Evolutionary conservation across 2,329 filamentous ascomycete genomes (phyloP).

Genomic region (Dichotomopilus funicola): DNA sequence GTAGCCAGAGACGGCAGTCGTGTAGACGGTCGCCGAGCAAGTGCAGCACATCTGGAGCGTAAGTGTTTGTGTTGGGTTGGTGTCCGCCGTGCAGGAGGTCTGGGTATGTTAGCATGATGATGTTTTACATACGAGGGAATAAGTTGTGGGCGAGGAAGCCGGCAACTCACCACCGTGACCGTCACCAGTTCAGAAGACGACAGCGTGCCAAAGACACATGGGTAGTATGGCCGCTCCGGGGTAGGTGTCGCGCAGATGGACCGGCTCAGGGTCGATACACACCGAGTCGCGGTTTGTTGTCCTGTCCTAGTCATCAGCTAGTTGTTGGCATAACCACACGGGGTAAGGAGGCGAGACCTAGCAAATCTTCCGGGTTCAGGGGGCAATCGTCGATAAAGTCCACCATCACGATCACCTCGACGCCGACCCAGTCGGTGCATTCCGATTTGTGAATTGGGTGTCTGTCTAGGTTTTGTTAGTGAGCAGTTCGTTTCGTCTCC

Average conservation of each 20-base stretch:
- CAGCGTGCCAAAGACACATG: slow-evolving; percentile 24
- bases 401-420: slow-evolving; percentile 29
- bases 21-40: slow-evolving; percentile 22
- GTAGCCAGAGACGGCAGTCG: slow-evolving; percentile 23
- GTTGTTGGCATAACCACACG: neutral
- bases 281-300: slow-evolving; percentile 19
- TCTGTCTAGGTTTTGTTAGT: neutral
- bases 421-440: slow-evolving; percentile 25
- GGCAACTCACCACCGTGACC: slow-evolving; percentile 22
- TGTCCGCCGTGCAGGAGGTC: too few species aligned
- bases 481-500: neutral
- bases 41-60: slow-evolving; percentile 24
- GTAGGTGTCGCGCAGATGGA: slow-evolving; percentile 27
- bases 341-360: too few species aligned
- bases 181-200: slow-evolving; percentile 22
- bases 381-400: slow-evolving; percentile 27
- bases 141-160: too few species aligned
- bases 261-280: slow-evolving; percentile 23
- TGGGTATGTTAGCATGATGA: too few species aligned
- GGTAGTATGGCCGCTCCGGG: slow-evolving; percentile 26
- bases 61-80: slow-evolving; percentile 17
- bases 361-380: too few species aligned
- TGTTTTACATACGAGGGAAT: too few species aligned
- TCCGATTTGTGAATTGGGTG: neutral
- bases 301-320: slow-evolving; percentile 10